Conservation (phyloP, 192 early-diverging fungal species). For the Neocallimastix lanati region DNA sequence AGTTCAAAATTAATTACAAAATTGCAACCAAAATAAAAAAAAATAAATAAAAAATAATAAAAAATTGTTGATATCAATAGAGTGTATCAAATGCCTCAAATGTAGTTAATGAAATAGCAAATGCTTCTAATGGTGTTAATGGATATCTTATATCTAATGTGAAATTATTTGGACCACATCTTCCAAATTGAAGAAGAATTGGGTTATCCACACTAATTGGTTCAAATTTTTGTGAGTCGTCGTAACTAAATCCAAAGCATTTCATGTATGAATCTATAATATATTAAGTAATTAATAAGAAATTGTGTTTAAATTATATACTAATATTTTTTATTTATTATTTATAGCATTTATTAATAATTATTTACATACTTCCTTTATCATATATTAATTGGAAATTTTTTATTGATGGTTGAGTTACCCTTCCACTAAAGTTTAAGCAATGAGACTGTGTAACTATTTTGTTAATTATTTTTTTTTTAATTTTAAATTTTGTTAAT, state of each 20-base stretch:
- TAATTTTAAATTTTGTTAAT: no score
- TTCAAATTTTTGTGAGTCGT: background rate
- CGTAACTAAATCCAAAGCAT: slow-evolving; percentile 12
- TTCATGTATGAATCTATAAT: slow-evolving; percentile 14
- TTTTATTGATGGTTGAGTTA: slow-evolving; percentile 40
- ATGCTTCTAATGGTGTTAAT: slow-evolving; percentile 37
- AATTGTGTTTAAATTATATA: no score
- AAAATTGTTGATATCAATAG: no score
- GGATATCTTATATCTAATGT: slow-evolving; percentile 33
- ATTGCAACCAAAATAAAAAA: no score
- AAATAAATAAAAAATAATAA: background rate
- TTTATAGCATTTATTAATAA: no score
- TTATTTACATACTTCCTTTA: slow-evolving; percentile 17
- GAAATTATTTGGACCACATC: slow-evolving; percentile 39
- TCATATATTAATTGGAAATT: slow-evolving; percentile 37
- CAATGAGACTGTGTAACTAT: slow-evolving; percentile 36
- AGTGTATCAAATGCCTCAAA: slow-evolving; percentile 38
- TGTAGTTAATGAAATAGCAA: slow-evolving; percentile 32
- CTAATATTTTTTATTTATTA: no score
- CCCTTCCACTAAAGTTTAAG: slow-evolving; percentile 41
- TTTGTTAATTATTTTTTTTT: background rate
- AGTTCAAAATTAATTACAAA: no score
- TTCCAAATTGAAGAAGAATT: slow-evolving; percentile 25
- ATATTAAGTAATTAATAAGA: background rate
- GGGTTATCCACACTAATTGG: background rate